Evolutionary conservation across 768 basidiomycete genomes (phyloP), one percentile per base, ranked within the genome.

Genomic region (Epithele typhae): DNA sequence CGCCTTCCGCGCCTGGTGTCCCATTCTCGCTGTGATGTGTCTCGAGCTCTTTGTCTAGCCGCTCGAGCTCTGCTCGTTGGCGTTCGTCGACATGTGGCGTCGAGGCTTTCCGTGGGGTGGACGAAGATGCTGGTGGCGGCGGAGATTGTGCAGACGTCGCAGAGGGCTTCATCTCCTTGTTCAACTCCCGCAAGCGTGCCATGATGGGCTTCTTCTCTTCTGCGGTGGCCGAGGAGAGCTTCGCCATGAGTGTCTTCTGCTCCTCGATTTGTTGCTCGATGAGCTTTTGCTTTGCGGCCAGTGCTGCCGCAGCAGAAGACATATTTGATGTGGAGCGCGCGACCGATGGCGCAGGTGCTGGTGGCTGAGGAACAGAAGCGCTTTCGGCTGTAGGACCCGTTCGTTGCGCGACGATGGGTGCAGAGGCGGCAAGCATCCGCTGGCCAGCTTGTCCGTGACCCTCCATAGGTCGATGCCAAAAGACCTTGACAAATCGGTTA

Each of bases 381-480:
- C 35, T n/a, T 7, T 36, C 35, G n/a, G n/a, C n/a, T n/a, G n/a
- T n/a, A n/a, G n/a, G n/a, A n/a, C n/a, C n/a, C 44, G 73, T 74
- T 39, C 88, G 74, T 53, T 81, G 84, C 24, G 86, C 83, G 9
- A 95, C 74, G 9, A 88, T 57, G 2, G 82, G 76, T 7, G 89
- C 90, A 23, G 87, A 88, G 4, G 87, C 89, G 12, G 87, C 91
- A 48, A 97, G 68, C 71, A 84, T 79, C 53, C 85, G 77, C 39
- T 80, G 70, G 2, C 93, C 93, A 15, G 71, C 74, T 52, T 81
- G 82, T 7, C 93, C 93, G 57, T 93, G 88, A 0, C 94, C 93
- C 44, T 88, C 89, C 81, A 93, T 79, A 6, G 92, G 92, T 48
- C 87, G 76, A 67, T 95, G 92, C 92, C 94, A 96, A 58, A 95